Evolutionary conservation across 73 alveolate genomes (phyloP).

Genomic region (Uronychia setigera): DNA sequence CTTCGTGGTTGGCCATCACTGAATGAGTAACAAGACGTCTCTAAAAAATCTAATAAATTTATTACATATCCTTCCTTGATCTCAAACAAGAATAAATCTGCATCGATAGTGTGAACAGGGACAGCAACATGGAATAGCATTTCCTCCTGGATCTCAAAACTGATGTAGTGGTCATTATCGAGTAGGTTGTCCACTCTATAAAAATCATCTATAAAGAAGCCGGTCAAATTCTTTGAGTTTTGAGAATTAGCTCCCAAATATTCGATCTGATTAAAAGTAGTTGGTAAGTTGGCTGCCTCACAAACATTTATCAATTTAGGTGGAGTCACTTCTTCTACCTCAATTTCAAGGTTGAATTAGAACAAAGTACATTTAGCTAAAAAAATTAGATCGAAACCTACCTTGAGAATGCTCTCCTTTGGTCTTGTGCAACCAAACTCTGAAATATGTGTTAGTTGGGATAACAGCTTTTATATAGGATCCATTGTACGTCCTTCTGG

Average conservation of each 20-base stretch:
- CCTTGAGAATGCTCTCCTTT: neutral
- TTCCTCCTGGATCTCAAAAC: neutral
- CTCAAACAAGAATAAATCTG: neutral
- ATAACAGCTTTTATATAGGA: neutral
- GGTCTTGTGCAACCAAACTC: constrained; percentile 1
- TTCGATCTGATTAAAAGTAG: neutral
- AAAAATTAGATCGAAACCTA: neutral
- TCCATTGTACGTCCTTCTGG: neutral
- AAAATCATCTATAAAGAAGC: neutral
- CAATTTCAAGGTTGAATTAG: neutral
- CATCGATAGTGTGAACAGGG: neutral
- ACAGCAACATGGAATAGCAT: neutral
- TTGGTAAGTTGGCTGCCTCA: neutral
- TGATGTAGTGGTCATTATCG: neutral
- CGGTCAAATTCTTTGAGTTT: neutral
- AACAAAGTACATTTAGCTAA: neutral
- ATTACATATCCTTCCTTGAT: neutral
- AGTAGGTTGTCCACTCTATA: neutral
- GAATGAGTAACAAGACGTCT: neutral
- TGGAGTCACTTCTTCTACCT: neutral
- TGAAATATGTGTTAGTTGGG: neutral
- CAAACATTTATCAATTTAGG: neutral
- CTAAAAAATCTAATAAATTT: neutral
- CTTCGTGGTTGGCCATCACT: neutral
- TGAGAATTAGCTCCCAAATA: neutral